Evolutionary conservation across 1,139 yeast genomes (phyloP).

Genomic region (Arxiozyma bovina): DNA sequence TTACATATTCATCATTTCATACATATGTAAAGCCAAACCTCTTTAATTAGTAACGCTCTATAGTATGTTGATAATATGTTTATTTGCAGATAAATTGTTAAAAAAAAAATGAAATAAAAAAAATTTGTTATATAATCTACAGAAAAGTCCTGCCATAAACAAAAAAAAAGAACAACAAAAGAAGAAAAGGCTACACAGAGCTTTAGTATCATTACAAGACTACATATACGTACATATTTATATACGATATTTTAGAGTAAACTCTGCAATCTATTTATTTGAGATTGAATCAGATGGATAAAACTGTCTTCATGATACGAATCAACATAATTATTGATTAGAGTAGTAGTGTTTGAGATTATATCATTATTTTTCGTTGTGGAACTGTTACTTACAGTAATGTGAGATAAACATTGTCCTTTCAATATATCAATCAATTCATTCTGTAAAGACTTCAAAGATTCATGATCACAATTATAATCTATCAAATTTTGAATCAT

Average conservation of each 20-base stretch:
- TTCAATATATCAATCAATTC: slow-evolving; percentile 1
- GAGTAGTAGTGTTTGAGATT: neutral
- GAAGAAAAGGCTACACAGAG: too few relatives aligned
- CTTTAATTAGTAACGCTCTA: too few relatives aligned
- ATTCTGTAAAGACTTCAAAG: slow-evolving; percentile 2
- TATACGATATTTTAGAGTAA: neutral
- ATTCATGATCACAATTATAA: slow-evolving; percentile 5
- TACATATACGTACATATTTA: too few relatives aligned
- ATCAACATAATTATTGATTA: neutral
- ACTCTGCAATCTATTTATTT: neutral
- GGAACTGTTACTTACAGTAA: neutral
- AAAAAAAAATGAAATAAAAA: too few relatives aligned
- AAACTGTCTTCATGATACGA: neutral
- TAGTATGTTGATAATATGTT: too few relatives aligned
- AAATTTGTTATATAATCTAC: too few relatives aligned
- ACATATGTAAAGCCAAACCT: too few relatives aligned
- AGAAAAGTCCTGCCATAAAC: too few relatives aligned
- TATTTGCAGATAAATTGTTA: too few relatives aligned
- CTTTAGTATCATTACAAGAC: neutral
- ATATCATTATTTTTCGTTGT: neutral
- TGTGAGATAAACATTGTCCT: neutral
- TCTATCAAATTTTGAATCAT: slow-evolving; percentile 5
- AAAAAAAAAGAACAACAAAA: too few relatives aligned
- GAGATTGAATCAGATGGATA: neutral
- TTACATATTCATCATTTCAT: too few relatives aligned